A percentile compares a stretch with the other conserved stretches of the same genome.
Evolutionary conservation across 2,329 filamentous ascomycete species (phyloP).

Genomic region (Ramichloridium luteum): DNA sequence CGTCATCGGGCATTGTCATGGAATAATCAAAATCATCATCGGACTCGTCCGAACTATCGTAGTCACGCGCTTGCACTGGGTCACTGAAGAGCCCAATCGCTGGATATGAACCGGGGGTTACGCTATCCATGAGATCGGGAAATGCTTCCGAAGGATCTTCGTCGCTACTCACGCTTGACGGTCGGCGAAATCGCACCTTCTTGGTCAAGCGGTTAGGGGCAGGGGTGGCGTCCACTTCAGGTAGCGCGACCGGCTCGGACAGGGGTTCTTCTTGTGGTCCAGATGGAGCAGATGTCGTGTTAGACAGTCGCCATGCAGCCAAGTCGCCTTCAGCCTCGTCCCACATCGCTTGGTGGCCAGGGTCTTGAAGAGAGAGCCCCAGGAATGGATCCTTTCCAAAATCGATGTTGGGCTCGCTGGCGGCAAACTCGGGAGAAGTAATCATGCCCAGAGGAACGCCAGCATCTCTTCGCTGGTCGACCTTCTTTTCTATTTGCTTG

Average conservation of each 20-base stretch:
- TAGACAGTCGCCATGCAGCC: slow-evolving; percentile 16
- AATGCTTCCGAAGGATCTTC: slow-evolving; percentile 22
- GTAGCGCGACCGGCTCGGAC: no score
- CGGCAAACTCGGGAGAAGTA: not conserved
- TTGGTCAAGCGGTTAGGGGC: slow-evolving; percentile 18
- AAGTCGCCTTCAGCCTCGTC: slow-evolving; percentile 20
- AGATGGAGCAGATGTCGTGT: no score
- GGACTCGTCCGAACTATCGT: slow-evolving; percentile 11
- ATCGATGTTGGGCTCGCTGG: slow-evolving; percentile 5
- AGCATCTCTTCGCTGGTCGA: not conserved
- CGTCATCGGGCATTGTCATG: not conserved
- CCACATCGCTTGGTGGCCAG: slow-evolving; percentile 16
- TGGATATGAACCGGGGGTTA: not conserved
- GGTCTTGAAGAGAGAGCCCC: slow-evolving; percentile 15
- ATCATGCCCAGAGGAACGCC: not conserved
- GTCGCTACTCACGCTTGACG: slow-evolving; percentile 22
- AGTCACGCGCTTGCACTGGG: not conserved
- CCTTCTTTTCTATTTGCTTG: slow-evolving; percentile 13
- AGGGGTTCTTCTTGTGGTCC: no score
- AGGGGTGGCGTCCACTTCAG: slow-evolving; percentile 1
- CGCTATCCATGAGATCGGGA: slow-evolving; percentile 24
- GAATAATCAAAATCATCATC: slow-evolving; percentile 22
- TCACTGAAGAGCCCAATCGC: slow-evolving; percentile 12
- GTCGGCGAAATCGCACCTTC: slow-evolving; percentile 25
- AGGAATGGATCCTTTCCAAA: slow-evolving; percentile 21